These are phyloP conservation scores for Rhizoclosmatium sp. DNA, from an alignment of 192 early-diverging fungal species.

Conservation along the genomic window DNA sequence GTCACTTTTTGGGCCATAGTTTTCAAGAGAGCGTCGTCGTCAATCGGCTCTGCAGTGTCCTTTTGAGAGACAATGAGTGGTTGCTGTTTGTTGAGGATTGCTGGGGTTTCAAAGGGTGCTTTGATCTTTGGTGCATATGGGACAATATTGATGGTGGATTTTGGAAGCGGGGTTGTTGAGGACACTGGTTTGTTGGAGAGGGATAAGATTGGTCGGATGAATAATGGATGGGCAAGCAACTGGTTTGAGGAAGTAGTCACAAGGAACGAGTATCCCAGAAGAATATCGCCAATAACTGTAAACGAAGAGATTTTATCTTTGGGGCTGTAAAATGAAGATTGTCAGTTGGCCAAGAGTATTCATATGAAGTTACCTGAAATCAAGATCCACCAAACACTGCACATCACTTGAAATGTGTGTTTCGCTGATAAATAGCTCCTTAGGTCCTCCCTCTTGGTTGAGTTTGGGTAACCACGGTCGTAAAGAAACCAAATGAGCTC, in stretches of 20 bases:
- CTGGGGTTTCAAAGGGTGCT: conserved; percentile 21
- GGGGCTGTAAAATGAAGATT: neutral
- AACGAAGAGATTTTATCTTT: neutral
- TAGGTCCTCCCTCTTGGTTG: neutral
- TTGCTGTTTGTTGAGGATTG: neutral
- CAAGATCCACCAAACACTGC: conserved; percentile 12
- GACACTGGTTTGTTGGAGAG: neutral
- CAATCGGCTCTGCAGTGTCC: neutral
- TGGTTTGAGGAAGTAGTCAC: neutral
- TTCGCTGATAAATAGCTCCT: neutral
- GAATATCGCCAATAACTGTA: conserved; percentile 15
- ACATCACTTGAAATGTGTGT: conserved; percentile 19
- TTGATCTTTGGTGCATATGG: conserved; percentile 11
- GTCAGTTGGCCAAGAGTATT: neutral
- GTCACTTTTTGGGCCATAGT: conserved; percentile 15
- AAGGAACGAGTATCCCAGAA: conserved; percentile 25
- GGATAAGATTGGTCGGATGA: neutral
- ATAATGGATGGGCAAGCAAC: neutral
- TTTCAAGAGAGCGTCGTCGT: conserved; percentile 16
- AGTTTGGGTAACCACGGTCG: conserved; percentile 20
- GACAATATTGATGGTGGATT: neutral
- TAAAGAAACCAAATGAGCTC: conserved; percentile 19
- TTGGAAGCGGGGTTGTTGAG: neutral
- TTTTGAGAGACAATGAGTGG: conserved; percentile 2
- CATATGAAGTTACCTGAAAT: neutral